These are phyloP conservation scores for Sclerotinia subarctica DNA, from an alignment of 2,329 filamentous ascomycete species.

Conservation along the genomic window DNA sequence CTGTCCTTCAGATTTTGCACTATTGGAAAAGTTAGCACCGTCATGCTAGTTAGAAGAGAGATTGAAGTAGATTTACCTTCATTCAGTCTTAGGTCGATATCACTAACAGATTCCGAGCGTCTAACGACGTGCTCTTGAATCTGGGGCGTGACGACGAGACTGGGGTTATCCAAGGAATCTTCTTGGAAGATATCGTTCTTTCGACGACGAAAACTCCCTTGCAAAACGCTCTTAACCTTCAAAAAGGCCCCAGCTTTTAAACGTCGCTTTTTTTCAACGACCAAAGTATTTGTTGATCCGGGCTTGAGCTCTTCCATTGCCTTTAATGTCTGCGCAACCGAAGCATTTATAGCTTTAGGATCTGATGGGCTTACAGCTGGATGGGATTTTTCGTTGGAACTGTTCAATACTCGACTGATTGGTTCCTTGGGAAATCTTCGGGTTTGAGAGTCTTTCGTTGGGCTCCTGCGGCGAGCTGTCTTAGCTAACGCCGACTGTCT, in stretches of 20 bases:
- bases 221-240: constrained; percentile 28
- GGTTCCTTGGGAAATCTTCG: not conserved
- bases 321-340: not conserved
- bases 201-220: constrained; percentile 24
- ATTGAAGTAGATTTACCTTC: constrained; percentile 25
- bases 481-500: constrained; percentile 23
- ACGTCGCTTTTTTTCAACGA: constrained; percentile 27
- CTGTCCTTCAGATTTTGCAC: not conserved
- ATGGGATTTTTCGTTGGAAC: not conserved
- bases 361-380: not conserved
- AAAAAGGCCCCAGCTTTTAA: constrained; percentile 28
- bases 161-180: constrained; percentile 21
- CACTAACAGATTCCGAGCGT: constrained; percentile 6
- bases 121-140: constrained; percentile 19
- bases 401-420: not conserved
- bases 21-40: not conserved
- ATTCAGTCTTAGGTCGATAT: constrained; percentile 29
- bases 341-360: constrained; percentile 14
- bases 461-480: constrained; percentile 7
- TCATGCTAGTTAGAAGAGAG: not conserved
- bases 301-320: constrained; percentile 12
- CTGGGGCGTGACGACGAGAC: constrained; percentile 19
- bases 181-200: constrained; percentile 24
- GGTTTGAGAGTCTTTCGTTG: not conserved
- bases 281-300: constrained; percentile 14